Evolutionary conservation across 805 yeast genomes (phyloP).

Genomic region (Saturnispora serradocipensis): DNA sequence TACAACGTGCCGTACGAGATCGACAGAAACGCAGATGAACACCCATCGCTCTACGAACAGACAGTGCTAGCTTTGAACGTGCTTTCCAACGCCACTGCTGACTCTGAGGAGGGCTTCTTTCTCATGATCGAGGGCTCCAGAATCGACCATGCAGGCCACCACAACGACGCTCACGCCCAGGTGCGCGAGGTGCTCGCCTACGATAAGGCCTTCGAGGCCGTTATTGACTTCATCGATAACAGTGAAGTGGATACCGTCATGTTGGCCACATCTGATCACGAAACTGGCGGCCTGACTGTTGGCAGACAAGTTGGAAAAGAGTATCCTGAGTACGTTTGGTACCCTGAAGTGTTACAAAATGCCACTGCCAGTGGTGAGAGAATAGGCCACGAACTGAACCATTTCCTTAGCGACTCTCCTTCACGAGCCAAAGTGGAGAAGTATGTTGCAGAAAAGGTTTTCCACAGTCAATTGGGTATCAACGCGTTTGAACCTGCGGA

Average conservation of each 20-base stretch:
- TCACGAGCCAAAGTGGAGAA: constrained; percentile 24
- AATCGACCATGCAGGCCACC: constrained; percentile 93
- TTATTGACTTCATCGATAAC: constrained; percentile 55
- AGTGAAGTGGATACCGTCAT: constrained; percentile 69
- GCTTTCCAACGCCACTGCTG: constrained; percentile 53
- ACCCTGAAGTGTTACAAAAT: constrained; percentile 63
- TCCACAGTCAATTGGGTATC: constrained; percentile 62
- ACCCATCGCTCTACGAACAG: constrained; percentile 77
- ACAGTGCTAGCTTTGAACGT: constrained; percentile 66
- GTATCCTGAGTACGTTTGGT: constrained; percentile 87
- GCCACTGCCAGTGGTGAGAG: constrained; percentile 74
- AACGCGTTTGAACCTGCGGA: constrained; percentile 48
- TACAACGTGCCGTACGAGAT: constrained; percentile 77
- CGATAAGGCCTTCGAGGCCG: constrained; percentile 73
- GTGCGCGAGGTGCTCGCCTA: constrained; percentile 85
- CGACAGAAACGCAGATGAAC: constrained; percentile 51
- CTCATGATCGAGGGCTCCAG: constrained; percentile 84
- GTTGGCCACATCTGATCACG: constrained; percentile 86
- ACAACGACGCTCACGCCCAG: constrained; percentile 90
- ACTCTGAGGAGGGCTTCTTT: constrained; percentile 79
- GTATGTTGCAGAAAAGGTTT: constrained; percentile 44
- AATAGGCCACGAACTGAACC: constrained; percentile 23
- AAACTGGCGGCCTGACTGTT: constrained; percentile 89
- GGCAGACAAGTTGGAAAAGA: constrained; percentile 61
- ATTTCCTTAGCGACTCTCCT: constrained; percentile 7